phyloP scores from a whole-genome alignment of 768 basidiomycete species.

The Suillus discolor region DNA sequence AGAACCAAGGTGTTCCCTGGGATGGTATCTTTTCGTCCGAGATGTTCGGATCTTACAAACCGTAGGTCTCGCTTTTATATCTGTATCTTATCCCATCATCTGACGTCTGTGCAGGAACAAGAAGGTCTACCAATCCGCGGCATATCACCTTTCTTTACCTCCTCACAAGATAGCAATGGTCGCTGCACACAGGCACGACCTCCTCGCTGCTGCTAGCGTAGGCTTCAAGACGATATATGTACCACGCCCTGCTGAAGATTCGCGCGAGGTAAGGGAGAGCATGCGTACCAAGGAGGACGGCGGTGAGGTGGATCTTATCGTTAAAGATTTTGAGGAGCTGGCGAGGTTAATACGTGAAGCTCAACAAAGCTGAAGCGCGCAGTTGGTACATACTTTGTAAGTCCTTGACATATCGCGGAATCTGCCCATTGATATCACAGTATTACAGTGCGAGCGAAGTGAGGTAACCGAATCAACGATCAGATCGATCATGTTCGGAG shows the following conservation, averaged over 20 bases:
- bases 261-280: constrained; percentile 18
- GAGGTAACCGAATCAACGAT: neutral
- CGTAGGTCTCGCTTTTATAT: constrained; percentile 42
- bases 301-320: constrained; percentile 60
- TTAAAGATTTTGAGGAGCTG: constrained; percentile 54
- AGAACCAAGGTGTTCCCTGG: constrained; percentile 63
- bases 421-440: neutral
- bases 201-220: constrained; percentile 50
- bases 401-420: no score
- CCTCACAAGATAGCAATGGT: constrained; percentile 63
- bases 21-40: constrained; percentile 63
- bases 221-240: constrained; percentile 67
- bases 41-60: constrained; percentile 64
- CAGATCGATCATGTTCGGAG: neutral
- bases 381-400: neutral
- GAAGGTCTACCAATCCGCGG: constrained; percentile 50
- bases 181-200: constrained; percentile 61
- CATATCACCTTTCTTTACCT: constrained; percentile 45
- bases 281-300: constrained; percentile 52
- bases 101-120: constrained; percentile 35
- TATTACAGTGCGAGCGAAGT: neutral
- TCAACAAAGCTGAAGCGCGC: constrained; percentile 7
- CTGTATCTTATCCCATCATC: neutral
- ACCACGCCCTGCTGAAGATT: constrained; percentile 50
- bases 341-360: constrained; percentile 30